Evolutionary conservation across 176 grass and related monocot species (phyloP).

Genomic region (Coix lacrymajobi): DNA sequence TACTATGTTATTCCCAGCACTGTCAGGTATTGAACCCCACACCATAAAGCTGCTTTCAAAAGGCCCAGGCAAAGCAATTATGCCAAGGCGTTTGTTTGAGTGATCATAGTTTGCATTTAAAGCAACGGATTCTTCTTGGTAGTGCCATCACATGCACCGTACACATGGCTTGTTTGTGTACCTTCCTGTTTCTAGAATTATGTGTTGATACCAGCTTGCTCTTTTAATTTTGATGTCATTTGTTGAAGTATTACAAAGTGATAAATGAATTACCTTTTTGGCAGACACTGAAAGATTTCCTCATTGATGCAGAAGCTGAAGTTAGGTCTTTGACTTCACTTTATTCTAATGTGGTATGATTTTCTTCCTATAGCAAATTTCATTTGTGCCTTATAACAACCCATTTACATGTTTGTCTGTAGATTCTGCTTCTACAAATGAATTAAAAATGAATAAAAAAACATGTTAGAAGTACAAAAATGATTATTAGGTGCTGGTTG

Average conservation of each 20-base stretch:
- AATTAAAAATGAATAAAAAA: background rate
- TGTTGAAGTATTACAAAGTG: background rate
- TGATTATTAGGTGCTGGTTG: background rate
- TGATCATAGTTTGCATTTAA: background rate
- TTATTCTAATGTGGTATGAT: conserved; percentile 93
- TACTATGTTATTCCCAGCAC: background rate
- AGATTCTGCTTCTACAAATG: background rate
- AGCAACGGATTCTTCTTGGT: background rate
- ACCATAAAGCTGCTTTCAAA: background rate
- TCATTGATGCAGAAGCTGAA: conserved; percentile 84
- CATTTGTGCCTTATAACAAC: background rate
- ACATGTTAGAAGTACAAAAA: background rate
- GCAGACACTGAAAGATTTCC: conserved; percentile 92
- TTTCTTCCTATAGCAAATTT: conserved; percentile 1
- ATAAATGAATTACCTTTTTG: conserved; percentile 19
- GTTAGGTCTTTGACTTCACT: conserved; percentile 87
- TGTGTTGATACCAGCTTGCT: background rate
- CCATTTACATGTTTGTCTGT: background rate
- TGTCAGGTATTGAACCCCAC: background rate
- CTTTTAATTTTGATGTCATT: background rate
- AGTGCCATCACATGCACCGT: background rate
- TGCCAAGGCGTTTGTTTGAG: background rate
- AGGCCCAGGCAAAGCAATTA: background rate
- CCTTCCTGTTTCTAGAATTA: background rate
- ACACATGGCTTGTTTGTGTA: background rate